Evolutionary conservation across 148 eudicot species (phyloP), one percentile per base, ranked within the genome.

Genomic region (Fagopyrum esculentum): DNA sequence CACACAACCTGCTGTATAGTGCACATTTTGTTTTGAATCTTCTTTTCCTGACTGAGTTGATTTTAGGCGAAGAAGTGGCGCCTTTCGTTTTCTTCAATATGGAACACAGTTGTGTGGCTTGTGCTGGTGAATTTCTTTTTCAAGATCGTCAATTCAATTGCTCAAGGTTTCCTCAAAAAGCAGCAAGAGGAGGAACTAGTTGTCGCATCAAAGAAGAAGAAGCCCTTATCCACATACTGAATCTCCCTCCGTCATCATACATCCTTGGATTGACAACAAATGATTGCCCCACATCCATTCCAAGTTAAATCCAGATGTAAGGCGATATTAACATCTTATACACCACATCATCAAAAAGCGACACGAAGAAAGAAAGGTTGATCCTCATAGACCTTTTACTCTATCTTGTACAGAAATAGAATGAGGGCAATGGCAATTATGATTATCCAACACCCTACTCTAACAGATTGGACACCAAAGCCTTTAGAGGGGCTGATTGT

Each of bases 51-150:
- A 30, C 69, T 13, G 10, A 30, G 40, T 8, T 64, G 64, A 13
- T 7, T 48, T 69, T 86, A 92, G 97, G 88, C 69, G 73, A 80
- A 81, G 49, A 78, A 81, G 44, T 88, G 95, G 95, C 84, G 90
- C 17, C 83, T 92, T 48, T 92, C 97, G n/a, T 82, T 87, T 55
- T 84, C 87, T 49, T 73, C 90, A 70, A 79, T 90, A 70, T 92
- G 97, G 97, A 92, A 90, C 55, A 84, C 87, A 0, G 83, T 88
- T 17, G 92, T 92, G 30, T 88, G 89, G 95, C 79, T 92, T 52
- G 88, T 92, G 82, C 86, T 92, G 50, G 16, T 92, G 77, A 84
- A 88, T 79, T 92, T 92, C 79, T 83, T 84, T 75, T 77, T 86
- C 75, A 83, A 88, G 86, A 92, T 92, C 54, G 84, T 92, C 80